phyloP scores from a whole-genome alignment of 2,329 filamentous ascomycete genomes.

The Rutstroemia sp. region DNA sequence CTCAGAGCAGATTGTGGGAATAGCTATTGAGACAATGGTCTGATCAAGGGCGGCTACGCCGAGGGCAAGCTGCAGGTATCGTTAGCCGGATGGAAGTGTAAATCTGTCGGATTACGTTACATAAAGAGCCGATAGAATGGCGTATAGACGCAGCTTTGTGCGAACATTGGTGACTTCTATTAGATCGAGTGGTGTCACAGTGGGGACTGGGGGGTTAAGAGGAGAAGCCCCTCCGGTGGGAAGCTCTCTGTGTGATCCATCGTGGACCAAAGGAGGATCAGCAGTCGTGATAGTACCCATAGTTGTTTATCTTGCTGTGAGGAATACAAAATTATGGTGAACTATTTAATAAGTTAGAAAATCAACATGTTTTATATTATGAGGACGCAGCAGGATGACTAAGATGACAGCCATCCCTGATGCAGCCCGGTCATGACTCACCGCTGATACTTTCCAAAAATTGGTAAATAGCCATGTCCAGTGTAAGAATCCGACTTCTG shows the following conservation, averaged over 20 bases:
- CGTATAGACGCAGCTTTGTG: conserved; percentile 21
- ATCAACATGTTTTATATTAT: too few relatives aligned
- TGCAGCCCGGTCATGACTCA: too few relatives aligned
- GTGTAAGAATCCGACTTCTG: too few relatives aligned
- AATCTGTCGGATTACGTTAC: conserved; percentile 7
- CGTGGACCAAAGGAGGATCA: background rate
- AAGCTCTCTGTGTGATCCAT: background rate
- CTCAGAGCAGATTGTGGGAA: conserved; percentile 34
- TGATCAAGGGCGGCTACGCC: conserved; percentile 27
- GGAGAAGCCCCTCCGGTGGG: background rate
- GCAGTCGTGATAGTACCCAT: background rate
- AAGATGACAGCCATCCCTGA: too few relatives aligned
- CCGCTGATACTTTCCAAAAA: too few relatives aligned
- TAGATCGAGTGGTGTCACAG: conserved; percentile 13
- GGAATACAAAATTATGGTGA: too few relatives aligned
- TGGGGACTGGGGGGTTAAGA: background rate
- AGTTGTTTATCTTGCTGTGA: background rate
- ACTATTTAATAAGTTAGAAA: too few relatives aligned
- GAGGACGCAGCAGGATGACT: too few relatives aligned
- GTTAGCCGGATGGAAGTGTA: background rate
- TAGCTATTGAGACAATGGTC: conserved; percentile 34
- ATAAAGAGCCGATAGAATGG: conserved; percentile 23
- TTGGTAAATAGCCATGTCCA: too few relatives aligned
- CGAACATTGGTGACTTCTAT: conserved; percentile 17
- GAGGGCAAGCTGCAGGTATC: background rate